These are phyloP conservation scores for Flaveria floridana DNA, from an alignment of 140 eudicot species.

Conservation along the genomic window DNA sequence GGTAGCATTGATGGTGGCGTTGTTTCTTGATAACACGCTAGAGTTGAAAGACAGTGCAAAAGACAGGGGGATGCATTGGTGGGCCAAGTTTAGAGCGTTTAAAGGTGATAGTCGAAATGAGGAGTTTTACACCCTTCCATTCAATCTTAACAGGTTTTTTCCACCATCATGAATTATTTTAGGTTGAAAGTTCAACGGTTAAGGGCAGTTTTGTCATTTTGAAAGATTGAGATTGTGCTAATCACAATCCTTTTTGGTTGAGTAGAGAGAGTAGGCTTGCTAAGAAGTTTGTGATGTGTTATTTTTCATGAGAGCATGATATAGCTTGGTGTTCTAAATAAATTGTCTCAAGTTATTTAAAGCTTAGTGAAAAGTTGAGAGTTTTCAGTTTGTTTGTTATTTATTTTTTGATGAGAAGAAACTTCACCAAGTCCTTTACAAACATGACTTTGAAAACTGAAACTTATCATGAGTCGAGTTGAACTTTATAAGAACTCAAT, in stretches of 20 bases:
- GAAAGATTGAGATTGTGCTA: conserved; percentile 45
- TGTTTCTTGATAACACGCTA: conserved; percentile 94
- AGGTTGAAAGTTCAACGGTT: neutral
- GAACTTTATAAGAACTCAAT: no score
- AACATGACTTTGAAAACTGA: neutral
- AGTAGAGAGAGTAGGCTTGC: conserved; percentile 9
- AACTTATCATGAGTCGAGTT: neutral
- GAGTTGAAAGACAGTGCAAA: conserved; percentile 89
- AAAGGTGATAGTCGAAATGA: conserved; percentile 96
- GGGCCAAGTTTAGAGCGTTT: conserved; percentile 91
- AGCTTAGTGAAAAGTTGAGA: neutral
- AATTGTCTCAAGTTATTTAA: conserved; percentile 1
- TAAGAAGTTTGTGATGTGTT: conserved; percentile 16
- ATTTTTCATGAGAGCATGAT: conserved; percentile 45
- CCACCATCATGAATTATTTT: conserved; percentile 69
- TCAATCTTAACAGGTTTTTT: conserved; percentile 98
- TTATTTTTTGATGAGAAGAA: neutral
- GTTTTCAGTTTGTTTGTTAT: neutral
- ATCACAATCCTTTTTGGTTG: conserved; percentile 38
- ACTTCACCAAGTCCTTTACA: neutral
- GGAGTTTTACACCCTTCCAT: conserved; percentile 99
- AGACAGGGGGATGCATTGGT: conserved; percentile 99
- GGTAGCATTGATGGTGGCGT: conserved; percentile 79
- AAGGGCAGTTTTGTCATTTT: conserved; percentile 35
- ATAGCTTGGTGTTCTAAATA: conserved; percentile 38